phyloP scores from a whole-genome alignment of 2,329 filamentous ascomycete genomes.

The Trichoderma citrinoviride region DNA sequence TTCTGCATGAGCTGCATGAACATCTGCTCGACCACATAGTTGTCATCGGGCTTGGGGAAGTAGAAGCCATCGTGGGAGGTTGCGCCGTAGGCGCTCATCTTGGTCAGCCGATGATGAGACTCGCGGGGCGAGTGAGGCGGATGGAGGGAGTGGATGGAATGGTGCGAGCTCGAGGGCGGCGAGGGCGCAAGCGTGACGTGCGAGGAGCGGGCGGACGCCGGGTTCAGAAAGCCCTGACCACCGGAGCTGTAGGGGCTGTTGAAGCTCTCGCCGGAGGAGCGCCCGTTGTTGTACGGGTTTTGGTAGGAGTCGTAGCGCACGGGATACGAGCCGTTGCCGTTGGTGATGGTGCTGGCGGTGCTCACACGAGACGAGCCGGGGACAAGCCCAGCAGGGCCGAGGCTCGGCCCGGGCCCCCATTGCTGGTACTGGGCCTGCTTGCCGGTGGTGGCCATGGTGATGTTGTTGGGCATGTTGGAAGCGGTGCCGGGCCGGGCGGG shows the following conservation, averaged over 20 bases:
- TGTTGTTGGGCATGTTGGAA: constrained; percentile 46
- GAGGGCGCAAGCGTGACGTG: constrained; percentile 42
- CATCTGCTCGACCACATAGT: constrained; percentile 82
- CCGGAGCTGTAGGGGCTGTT: constrained; percentile 44
- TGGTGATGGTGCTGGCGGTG: constrained; percentile 49
- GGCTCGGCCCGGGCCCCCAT: constrained; percentile 52
- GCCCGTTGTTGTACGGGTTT: constrained; percentile 48
- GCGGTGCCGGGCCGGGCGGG: constrained; percentile 35
- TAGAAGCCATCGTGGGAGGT: constrained; percentile 52
- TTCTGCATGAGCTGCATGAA: constrained; percentile 96
- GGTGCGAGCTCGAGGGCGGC: constrained; percentile 29
- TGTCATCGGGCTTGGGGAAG: constrained; percentile 73
- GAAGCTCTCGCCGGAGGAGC: constrained; percentile 53
- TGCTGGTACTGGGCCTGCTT: constrained; percentile 75
- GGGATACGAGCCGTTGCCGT: constrained; percentile 51
- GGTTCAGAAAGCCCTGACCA: constrained; percentile 32
- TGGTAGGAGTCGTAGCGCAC: constrained; percentile 64
- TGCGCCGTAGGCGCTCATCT: constrained; percentile 42
- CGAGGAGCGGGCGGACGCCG: constrained; percentile 33
- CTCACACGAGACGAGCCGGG: constrained; percentile 44
- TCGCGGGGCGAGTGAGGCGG: constrained; percentile 51
- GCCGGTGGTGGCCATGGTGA: constrained; percentile 70
- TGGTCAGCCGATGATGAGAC: constrained; percentile 57
- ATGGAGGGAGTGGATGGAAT: constrained; percentile 46
- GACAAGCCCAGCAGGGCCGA: neutral